Percentiles rank a stretch among this genome's conserved stretches.
Conservation (phyloP, 1,139 yeast genomes). For the Hansenula sp. region DNA sequence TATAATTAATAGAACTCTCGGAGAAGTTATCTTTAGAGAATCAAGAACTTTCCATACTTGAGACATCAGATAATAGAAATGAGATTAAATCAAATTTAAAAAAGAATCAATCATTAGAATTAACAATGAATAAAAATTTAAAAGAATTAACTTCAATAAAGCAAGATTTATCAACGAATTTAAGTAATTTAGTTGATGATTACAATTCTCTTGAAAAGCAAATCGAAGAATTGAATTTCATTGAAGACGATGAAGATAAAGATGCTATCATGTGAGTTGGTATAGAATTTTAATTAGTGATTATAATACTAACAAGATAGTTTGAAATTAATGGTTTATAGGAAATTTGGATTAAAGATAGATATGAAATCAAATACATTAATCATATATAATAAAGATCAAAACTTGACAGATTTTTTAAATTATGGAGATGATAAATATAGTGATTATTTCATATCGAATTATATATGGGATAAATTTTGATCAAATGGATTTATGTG, state of each 20-base stretch:
- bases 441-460: constrained; percentile 60
- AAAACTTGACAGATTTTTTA: constrained; percentile 47
- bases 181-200: constrained; percentile 35
- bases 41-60: constrained; percentile 7
- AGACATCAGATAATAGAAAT: constrained; percentile 11
- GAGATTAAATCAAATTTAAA: constrained; percentile 17
- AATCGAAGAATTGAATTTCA: constrained; percentile 20
- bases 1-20: constrained; percentile 20
- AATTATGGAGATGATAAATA: constrained; percentile 52
- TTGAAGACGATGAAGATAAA: constrained; percentile 27
- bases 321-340: constrained; percentile 33
- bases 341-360: constrained; percentile 32
- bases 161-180: constrained; percentile 33
- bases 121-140: constrained; percentile 16
- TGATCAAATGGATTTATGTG: too few species aligned
- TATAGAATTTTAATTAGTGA: too few species aligned
- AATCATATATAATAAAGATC: constrained; percentile 46
- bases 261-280: constrained; percentile 26
- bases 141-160: constrained; percentile 18
- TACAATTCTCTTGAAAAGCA: constrained; percentile 32
- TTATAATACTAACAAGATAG: background rate
- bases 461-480: constrained; percentile 68
- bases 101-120: constrained; percentile 15
- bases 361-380: constrained; percentile 38
- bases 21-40: constrained; percentile 17